These are phyloP conservation scores for Fistulina hepatica DNA, from an alignment of 1,284 basidiomycete species.

Conservation along the genomic window DNA sequence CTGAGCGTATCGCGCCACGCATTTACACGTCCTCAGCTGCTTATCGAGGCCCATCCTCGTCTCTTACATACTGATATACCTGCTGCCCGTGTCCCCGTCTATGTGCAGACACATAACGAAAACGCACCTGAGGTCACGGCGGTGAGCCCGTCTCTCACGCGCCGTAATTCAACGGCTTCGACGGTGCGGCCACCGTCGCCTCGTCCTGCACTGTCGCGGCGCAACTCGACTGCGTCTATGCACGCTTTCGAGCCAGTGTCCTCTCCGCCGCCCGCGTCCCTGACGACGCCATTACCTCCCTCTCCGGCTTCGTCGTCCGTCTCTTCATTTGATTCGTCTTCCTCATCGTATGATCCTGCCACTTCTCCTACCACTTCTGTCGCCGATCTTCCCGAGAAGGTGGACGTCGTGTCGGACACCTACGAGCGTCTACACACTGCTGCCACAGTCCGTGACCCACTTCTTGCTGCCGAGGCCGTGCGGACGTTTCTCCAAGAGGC, in stretches of 20 bases:
- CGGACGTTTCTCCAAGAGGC: constrained; percentile 18
- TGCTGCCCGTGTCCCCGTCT: no score
- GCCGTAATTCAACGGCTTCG: constrained; percentile 45
- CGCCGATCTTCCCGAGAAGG: constrained; percentile 4
- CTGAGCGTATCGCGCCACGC: no score
- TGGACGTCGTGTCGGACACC: constrained; percentile 11
- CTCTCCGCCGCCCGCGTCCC: constrained; percentile 12
- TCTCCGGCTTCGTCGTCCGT: neutral
- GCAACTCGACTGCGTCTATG: constrained; percentile 34
- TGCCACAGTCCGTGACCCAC: constrained; percentile 15
- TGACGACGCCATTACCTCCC: constrained; percentile 10
- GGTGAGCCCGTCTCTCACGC: constrained; percentile 34
- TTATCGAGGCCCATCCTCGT: no score
- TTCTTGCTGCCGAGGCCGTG: constrained; percentile 21
- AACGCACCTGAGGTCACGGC: neutral
- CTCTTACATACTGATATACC: no score
- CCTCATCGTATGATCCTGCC: no score
- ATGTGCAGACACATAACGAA: no score
- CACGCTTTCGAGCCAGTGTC: constrained; percentile 12
- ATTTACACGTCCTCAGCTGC: no score
- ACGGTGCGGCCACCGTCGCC: constrained; percentile 15
- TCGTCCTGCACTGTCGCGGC: constrained; percentile 24
- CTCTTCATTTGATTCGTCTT: no score
- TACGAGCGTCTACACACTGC: constrained; percentile 18
- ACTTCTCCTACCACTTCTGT: neutral